Evolutionary conservation across 106 monocot genomes (phyloP), one percentile per base, ranked within the genome.

Genomic region (Xerophyta viscosa): DNA sequence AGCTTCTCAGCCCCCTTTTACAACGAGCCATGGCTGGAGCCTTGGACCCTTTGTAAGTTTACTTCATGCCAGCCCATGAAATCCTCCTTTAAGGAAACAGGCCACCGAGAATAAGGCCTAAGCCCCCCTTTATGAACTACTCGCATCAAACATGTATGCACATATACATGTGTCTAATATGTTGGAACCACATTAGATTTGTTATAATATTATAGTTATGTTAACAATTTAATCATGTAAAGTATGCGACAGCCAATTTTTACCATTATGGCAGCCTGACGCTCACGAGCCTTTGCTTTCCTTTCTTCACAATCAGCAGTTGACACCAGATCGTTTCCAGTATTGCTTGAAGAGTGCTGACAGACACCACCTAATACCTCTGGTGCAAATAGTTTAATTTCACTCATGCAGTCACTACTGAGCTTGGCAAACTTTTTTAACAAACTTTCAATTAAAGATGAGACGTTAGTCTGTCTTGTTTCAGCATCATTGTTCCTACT

Each of bases 211-310:
- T n/a, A n/a, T n/a, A n/a, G n/a, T n/a, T n/a, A n/a, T n/a, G n/a
- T n/a, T n/a, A n/a, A n/a, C n/a, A n/a, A 33, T 6, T 6, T 6
- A 33, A 33, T 33, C 33, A 33, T 33, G 33, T 6, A 11, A 33
- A 33, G 33, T 6, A 33, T 33, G 43, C 43, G 18, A 17, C n/a
- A 43, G n/a, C 14, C n/a, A n/a, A n/a, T n/a, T n/a, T n/a, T 50
- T 73, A 98, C 96, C 96, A 98, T 61, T 27, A 98, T 75, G 20
- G 85, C 96, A 63, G 86, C 89, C 64, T 98, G 96, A 29, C 63
- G 89, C 58, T 76, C 60, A 43, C 89, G 78, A 4, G 79, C 79
- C 64, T 86, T 98, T 54, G 68, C 72, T 54, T 60, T 89, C 27
- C 72, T 66, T 21, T 66, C 64, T 29, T 66, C 61, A 41, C 27